These are phyloP conservation scores for Saccharum hybrid DNA, from an alignment of 202 grass and related monocot genomes.

Conservation along the genomic window DNA sequence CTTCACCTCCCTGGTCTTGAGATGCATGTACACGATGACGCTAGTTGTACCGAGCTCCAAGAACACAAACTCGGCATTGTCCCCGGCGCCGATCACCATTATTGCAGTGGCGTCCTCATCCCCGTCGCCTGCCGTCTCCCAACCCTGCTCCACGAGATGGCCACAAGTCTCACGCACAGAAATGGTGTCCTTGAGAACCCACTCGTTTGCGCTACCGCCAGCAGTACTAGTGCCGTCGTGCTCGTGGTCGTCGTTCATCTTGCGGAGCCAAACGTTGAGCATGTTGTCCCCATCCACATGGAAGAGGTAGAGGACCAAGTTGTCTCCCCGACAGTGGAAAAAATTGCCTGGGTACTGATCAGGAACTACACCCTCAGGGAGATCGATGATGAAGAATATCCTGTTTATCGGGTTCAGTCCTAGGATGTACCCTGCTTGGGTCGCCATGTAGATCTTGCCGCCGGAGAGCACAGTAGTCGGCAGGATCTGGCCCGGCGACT, in stretches of 20 bases:
- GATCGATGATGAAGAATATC: background rate
- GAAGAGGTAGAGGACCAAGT: background rate
- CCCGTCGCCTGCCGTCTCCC: too few relatives aligned
- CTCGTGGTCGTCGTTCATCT: too few relatives aligned
- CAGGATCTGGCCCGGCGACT: background rate
- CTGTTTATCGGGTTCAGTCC: background rate
- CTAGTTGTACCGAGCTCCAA: background rate
- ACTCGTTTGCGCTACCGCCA: background rate
- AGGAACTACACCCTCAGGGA: background rate
- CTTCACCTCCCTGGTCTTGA: background rate
- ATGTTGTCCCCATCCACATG: background rate
- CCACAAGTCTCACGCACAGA: background rate
- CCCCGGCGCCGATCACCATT: background rate
- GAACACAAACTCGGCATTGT: constrained; percentile 26
- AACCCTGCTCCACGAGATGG: background rate
- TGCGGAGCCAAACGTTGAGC: background rate
- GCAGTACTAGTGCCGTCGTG: background rate
- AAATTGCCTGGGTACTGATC: background rate
- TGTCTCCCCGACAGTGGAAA: background rate
- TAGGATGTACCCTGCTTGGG: background rate
- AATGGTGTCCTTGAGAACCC: constrained; percentile 1
- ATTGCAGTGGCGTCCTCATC: too few relatives aligned
- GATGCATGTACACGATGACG: background rate
- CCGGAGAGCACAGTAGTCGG: background rate
- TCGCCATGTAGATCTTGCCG: constrained; percentile 1